Percentiles rank a stretch among this genome's conserved stretches.
Conservation (phyloP, 2,329 filamentous ascomycete species). For the Clathrospora elynae region DNA sequence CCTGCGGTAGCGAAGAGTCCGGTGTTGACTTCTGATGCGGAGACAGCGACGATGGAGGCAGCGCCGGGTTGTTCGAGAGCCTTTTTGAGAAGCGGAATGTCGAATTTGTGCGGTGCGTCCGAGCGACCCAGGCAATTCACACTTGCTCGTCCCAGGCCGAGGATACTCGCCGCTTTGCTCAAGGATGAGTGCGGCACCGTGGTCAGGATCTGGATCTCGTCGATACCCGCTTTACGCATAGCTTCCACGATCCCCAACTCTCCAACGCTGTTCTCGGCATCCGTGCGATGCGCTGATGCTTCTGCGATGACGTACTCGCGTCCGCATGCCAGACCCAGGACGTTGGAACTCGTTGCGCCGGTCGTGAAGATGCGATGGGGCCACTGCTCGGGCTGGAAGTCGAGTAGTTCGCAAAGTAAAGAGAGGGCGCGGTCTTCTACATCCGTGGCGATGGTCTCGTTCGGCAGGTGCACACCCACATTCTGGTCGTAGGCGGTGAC, state of each 20-base stretch:
- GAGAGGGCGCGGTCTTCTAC: slow-evolving; percentile 75
- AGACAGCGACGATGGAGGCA: slow-evolving; percentile 79
- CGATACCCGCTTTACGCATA: slow-evolving; percentile 66
- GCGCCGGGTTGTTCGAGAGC: slow-evolving; percentile 60
- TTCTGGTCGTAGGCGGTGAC: slow-evolving; percentile 83
- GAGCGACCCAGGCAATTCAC: slow-evolving; percentile 65
- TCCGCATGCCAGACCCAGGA: slow-evolving; percentile 70
- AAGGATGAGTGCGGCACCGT: slow-evolving; percentile 84
- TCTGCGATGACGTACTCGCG: slow-evolving; percentile 67
- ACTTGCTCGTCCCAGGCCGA: slow-evolving; percentile 74
- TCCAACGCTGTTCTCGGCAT: slow-evolving; percentile 57
- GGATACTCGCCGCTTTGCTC: slow-evolving; percentile 78
- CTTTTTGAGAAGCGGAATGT: slow-evolving; percentile 67
- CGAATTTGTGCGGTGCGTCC: slow-evolving; percentile 69
- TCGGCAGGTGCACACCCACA: slow-evolving; percentile 78
- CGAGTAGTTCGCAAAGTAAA: slow-evolving; percentile 71
- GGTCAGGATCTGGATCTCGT: slow-evolving; percentile 75
- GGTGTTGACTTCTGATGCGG: slow-evolving; percentile 88
- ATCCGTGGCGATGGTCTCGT: slow-evolving; percentile 74
- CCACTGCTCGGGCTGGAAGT: slow-evolving; percentile 63
- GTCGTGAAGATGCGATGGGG: slow-evolving; percentile 81
- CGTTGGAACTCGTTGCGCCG: slow-evolving; percentile 69
- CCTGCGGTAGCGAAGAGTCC: slow-evolving; percentile 73
- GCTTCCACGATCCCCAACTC: slow-evolving; percentile 72
- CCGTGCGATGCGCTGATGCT: slow-evolving; percentile 49